Conservation (phyloP, 768 basidiomycete genomes). For the Boletus edulis region DNA sequence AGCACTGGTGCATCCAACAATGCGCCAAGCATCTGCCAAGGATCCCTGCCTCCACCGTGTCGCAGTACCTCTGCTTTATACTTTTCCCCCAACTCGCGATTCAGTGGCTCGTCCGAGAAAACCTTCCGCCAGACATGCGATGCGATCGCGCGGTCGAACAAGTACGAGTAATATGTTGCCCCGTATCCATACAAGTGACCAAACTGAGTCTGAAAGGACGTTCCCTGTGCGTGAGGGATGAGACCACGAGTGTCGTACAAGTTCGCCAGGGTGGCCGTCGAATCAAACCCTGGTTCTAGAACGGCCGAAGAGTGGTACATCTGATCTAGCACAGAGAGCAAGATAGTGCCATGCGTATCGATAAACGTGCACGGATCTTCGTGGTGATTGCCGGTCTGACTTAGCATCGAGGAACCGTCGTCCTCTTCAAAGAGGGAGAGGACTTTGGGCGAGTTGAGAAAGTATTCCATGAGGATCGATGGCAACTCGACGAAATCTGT, state of each 20-base stretch:
- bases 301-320: constrained; percentile 77
- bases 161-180: constrained; percentile 96
- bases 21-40: constrained; percentile 87
- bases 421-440: constrained; percentile 72
- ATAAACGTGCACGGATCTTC: constrained; percentile 77
- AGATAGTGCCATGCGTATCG: constrained; percentile 88
- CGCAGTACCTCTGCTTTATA: constrained; percentile 74
- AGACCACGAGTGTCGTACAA: constrained; percentile 70
- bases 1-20: constrained; percentile 65
- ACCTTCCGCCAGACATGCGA: constrained; percentile 83
- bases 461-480: constrained; percentile 98
- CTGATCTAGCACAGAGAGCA: constrained; percentile 88
- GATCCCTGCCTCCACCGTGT: constrained; percentile 87
- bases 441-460: constrained; percentile 81
- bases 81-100: constrained; percentile 73
- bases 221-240: constrained; percentile 79
- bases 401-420: constrained; percentile 44
- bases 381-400: constrained; percentile 61
- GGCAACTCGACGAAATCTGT: constrained; percentile 99
- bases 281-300: constrained; percentile 60
- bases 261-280: constrained; percentile 60
- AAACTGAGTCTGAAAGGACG: constrained; percentile 94
- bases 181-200: constrained; percentile 96
- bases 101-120: constrained; percentile 67
- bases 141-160: constrained; percentile 95